Evolutionary conservation across 495 filamentous ascomycete species (phyloP).

Genomic region (Penicillium coprophilum): DNA sequence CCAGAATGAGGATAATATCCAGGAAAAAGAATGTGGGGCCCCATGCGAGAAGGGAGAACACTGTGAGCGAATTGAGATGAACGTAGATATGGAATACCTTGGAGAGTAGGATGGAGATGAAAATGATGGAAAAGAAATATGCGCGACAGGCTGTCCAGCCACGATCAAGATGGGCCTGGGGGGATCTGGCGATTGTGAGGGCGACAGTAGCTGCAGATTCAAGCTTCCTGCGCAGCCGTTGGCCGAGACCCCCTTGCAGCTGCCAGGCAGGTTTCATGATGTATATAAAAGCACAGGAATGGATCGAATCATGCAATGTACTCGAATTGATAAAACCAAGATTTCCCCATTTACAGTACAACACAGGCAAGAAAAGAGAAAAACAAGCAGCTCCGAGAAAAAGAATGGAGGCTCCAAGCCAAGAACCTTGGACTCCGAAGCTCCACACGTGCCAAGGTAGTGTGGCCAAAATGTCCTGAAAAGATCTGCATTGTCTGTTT

Average conservation of each 20-base stretch:
- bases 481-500: neutral
- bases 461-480: neutral
- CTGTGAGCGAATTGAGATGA: constrained; percentile 18
- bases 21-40: constrained; percentile 27
- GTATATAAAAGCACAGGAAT: neutral
- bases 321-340: neutral
- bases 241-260: neutral
- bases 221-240: constrained; percentile 1
- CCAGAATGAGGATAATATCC: constrained; percentile 24
- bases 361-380: neutral
- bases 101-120: constrained; percentile 22
- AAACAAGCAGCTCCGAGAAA: neutral
- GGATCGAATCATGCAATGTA: neutral
- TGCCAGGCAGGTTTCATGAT: constrained; percentile 8
- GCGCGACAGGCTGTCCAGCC: constrained; percentile 16
- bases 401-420: too few relatives aligned
- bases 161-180: constrained; percentile 10
- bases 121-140: constrained; percentile 23
- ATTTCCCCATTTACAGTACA: neutral
- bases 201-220: constrained; percentile 6
- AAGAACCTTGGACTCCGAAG: neutral
- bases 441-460: neutral
- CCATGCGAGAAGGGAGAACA: constrained; percentile 18
- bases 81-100: constrained; percentile 28
- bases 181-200: constrained; percentile 14